A percentile compares a stretch with the other conserved stretches of the same genome.
Conservation (phyloP, 2,329 filamentous ascomycete species). For the Diaporthe aspalathi region DNA sequence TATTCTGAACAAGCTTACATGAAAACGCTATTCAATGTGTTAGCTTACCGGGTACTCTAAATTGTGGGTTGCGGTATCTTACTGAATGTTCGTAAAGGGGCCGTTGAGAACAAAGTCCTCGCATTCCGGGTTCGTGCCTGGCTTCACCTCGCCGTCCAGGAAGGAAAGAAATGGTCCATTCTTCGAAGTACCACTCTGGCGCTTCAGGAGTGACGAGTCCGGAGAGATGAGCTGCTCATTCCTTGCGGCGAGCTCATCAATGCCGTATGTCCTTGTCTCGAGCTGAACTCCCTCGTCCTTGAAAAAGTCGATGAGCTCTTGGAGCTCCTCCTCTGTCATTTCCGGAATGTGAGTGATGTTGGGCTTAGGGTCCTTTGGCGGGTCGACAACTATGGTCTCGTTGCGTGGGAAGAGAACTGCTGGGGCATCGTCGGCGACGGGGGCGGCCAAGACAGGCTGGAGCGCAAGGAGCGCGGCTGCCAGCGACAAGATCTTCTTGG, state of each 20-base stretch:
- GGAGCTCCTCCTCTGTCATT: conserved; percentile 23
- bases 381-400: conserved; percentile 9
- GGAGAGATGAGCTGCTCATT: conserved; percentile 13
- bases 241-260: conserved; percentile 7
- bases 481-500: conserved; percentile 6
- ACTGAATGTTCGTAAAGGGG: conserved; percentile 28
- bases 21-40: neutral
- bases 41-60: neutral
- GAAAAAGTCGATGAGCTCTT: conserved; percentile 5
- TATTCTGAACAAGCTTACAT: neutral
- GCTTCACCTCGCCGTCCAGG: conserved; percentile 3
- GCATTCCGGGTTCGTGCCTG: neutral
- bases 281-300: neutral
- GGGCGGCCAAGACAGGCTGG: neutral
- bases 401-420: neutral
- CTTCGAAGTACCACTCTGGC: conserved; percentile 11
- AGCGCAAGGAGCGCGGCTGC: neutral
- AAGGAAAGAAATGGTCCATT: conserved; percentile 19
- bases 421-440: neutral
- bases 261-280: neutral
- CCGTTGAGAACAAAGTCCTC: conserved; percentile 25
- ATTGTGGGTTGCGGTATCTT: neutral
- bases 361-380: conserved; percentile 13
- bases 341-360: conserved; percentile 9
- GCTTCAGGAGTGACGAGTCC: conserved; percentile 1